These are phyloP conservation scores for Lathyrus sativus DNA, from an alignment of 306 rosid genomes.

Conservation along the genomic window DNA sequence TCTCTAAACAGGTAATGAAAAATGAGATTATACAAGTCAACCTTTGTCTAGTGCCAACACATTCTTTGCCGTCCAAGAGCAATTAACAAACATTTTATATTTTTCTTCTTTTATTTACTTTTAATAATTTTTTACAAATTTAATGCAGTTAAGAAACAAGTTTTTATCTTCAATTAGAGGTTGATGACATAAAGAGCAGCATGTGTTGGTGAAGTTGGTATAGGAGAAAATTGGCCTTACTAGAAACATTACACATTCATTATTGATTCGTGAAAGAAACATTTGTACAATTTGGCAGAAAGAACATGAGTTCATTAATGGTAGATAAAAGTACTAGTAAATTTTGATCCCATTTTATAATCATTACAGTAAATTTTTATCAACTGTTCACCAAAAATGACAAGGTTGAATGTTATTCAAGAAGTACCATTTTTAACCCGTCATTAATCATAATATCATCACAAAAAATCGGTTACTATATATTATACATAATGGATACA, in stretches of 20 bases:
- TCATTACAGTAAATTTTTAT: not conserved
- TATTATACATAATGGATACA: too few species aligned
- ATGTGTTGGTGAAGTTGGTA: conserved; percentile 32
- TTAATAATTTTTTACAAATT: conserved; percentile 4
- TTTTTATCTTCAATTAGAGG: conserved; percentile 1
- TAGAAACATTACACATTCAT: conserved; percentile 11
- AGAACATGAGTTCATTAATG: conserved; percentile 5
- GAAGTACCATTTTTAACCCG: not conserved
- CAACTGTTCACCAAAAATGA: not conserved
- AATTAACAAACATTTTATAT: conserved; percentile 15
- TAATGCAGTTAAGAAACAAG: conserved; percentile 31
- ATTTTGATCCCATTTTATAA: not conserved
- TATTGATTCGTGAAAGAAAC: conserved; percentile 30
- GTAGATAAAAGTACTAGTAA: not conserved
- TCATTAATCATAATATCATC: not conserved
- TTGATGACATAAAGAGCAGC: conserved; percentile 30
- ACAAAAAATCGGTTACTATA: too few species aligned
- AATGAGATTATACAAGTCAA: conserved; percentile 38
- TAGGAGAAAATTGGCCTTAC: conserved; percentile 22
- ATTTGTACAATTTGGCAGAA: conserved; percentile 20
- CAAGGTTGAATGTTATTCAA: not conserved
- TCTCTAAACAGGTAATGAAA: conserved; percentile 30
- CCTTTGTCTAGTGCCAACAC: conserved; percentile 39
- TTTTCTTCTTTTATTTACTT: not conserved
- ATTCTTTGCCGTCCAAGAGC: conserved; percentile 31